Conservation (phyloP, 1,284 basidiomycete species). For the Ganoderma resinaceum region DNA sequence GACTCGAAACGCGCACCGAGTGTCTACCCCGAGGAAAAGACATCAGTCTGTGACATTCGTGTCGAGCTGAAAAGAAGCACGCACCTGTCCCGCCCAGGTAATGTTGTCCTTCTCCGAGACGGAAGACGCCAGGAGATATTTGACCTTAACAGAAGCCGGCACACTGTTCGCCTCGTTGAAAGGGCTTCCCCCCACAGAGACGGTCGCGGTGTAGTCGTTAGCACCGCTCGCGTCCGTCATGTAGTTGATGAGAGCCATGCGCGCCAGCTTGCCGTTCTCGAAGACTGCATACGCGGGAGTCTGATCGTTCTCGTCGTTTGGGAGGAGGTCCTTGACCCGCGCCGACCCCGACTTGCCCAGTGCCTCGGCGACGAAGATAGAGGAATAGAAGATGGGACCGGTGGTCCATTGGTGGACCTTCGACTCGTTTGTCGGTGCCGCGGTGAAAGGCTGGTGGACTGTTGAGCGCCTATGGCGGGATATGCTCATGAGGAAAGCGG, state of each 20-base stretch:
- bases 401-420: constrained; percentile 65
- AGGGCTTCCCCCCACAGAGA: constrained; percentile 50
- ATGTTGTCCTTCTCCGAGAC: constrained; percentile 72
- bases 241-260: constrained; percentile 74
- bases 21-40: constrained; percentile 48
- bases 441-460: constrained; percentile 45
- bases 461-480: neutral
- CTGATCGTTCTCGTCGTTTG: constrained; percentile 54
- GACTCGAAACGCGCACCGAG: constrained; percentile 66
- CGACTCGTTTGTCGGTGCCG: constrained; percentile 66
- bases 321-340: constrained; percentile 63
- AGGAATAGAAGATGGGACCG: constrained; percentile 72
- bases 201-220: constrained; percentile 53
- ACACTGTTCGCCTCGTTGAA: constrained; percentile 42
- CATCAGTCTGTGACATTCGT: constrained; percentile 6
- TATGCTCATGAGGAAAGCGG: neutral
- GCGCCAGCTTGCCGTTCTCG: constrained; percentile 59
- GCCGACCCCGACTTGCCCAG: constrained; percentile 65
- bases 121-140: constrained; percentile 58
- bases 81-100: constrained; percentile 65
- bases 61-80: constrained; percentile 4
- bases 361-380: constrained; percentile 70
- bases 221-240: constrained; percentile 57
- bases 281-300: constrained; percentile 80
- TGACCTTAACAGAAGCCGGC: constrained; percentile 51